Evolutionary conservation across 371 early-diverging fungal genomes (phyloP).

Genomic region (Lichtheimia corymbifera): DNA sequence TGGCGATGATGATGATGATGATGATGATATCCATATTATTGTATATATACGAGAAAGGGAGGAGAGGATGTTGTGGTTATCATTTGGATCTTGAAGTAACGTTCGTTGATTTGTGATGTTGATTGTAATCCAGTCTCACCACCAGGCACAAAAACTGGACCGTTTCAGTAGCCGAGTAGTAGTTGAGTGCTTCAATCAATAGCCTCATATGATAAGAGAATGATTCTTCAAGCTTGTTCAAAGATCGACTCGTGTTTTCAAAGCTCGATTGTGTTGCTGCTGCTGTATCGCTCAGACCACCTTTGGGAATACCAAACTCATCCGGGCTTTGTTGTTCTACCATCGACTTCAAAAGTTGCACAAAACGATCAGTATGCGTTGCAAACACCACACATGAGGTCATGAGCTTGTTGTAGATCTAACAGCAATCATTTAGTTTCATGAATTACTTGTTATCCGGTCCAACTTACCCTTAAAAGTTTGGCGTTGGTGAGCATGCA

Average conservation of each 20-base stretch:
- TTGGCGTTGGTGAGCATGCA: conserved; percentile 87
- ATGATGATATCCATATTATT: no score
- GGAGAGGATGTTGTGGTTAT: no score
- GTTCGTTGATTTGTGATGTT: conserved; percentile 37
- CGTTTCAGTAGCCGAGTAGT: conserved; percentile 75
- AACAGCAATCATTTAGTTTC: background rate
- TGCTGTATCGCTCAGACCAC: conserved; percentile 23
- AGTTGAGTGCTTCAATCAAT: conserved; percentile 76
- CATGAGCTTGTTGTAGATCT: conserved; percentile 75
- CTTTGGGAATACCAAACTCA: conserved; percentile 40
- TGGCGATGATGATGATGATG: no score
- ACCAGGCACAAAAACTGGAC: conserved; percentile 75
- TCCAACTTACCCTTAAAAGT: conserved; percentile 65
- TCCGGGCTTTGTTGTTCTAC: conserved; percentile 42
- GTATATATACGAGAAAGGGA: no score
- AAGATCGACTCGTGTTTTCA: conserved; percentile 33
- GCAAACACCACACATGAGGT: conserved; percentile 69
- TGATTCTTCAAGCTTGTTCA: conserved; percentile 60
- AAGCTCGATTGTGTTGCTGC: conserved; percentile 8
- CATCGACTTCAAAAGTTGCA: conserved; percentile 35
- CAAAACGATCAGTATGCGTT: conserved; percentile 53
- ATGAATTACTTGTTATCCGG: background rate
- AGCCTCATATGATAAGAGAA: conserved; percentile 70
- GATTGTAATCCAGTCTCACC: conserved; percentile 77
- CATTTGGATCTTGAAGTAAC: background rate